phyloP scores from a whole-genome alignment of 2,329 filamentous ascomycete species.

The Ascochyta lentis region DNA sequence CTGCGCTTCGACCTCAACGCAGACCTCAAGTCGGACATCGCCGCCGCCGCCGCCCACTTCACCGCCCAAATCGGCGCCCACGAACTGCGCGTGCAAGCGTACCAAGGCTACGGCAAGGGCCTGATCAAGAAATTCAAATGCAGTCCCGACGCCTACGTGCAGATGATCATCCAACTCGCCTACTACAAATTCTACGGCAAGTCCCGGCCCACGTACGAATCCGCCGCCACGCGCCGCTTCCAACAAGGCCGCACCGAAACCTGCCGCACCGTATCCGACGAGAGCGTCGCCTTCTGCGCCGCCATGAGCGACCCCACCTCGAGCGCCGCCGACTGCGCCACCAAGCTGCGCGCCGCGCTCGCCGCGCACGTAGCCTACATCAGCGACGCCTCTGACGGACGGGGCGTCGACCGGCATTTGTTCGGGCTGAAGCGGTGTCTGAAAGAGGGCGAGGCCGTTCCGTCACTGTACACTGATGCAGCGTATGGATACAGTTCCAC shows the following conservation, averaged over 20 bases:
- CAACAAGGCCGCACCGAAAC: constrained; percentile 96
- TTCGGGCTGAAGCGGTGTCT: constrained; percentile 95
- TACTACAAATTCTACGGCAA: constrained; percentile 99
- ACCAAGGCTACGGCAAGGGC: constrained; percentile 97
- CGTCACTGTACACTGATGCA: constrained; percentile 84
- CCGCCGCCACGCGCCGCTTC: constrained; percentile 91
- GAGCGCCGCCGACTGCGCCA: constrained; percentile 67
- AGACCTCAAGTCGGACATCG: constrained; percentile 78
- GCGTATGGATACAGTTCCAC: constrained; percentile 82
- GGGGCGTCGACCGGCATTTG: constrained; percentile 94
- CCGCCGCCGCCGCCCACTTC: constrained; percentile 80
- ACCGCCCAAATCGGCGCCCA: constrained; percentile 81
- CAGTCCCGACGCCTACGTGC: constrained; percentile 95
- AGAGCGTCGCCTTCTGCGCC: constrained; percentile 87
- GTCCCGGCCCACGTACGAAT: constrained; percentile 97
- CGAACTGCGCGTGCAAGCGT: constrained; percentile 91
- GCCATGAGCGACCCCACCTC: constrained; percentile 77
- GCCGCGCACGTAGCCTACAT: constrained; percentile 90
- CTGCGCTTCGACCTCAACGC: constrained; percentile 80
- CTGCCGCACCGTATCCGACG: constrained; percentile 89
- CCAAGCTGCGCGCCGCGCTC: constrained; percentile 82
- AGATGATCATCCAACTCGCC: constrained; percentile 97
- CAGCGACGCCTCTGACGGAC: constrained; percentile 83
- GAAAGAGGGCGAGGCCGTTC: constrained; percentile 78
- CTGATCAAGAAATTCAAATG: constrained; percentile 99